Evolutionary conservation across 352 stramenopile genomes (phyloP).

Genomic region (Globisporangium middletonii): DNA sequence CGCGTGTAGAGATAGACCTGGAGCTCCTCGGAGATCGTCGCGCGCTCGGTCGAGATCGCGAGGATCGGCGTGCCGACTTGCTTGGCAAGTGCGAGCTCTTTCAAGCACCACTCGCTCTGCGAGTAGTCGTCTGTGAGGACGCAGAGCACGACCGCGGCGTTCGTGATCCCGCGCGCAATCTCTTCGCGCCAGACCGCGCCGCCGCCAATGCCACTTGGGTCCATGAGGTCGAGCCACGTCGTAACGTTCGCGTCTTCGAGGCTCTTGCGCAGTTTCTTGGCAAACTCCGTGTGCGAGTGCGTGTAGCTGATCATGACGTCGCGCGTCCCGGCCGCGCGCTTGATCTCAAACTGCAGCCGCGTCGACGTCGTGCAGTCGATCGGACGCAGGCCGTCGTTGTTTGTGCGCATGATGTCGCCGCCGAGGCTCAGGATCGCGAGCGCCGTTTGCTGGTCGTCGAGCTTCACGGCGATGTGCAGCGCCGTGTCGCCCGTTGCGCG

Average conservation of each 20-base stretch:
- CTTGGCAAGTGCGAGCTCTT: conserved; percentile 67
- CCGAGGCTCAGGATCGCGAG: conserved; percentile 52
- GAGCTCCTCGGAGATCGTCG: conserved; percentile 56
- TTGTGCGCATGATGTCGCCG: conserved; percentile 55
- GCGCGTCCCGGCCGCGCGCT: conserved; percentile 62
- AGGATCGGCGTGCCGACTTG: conserved; percentile 65
- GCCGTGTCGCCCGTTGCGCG: conserved; percentile 61
- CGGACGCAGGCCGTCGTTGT: conserved; percentile 57
- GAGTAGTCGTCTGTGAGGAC: conserved; percentile 73
- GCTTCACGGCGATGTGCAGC: conserved; percentile 75
- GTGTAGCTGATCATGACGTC: conserved; percentile 89
- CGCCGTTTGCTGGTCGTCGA: conserved; percentile 51
- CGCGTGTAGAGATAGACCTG: conserved; percentile 83
- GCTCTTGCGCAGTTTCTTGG: conserved; percentile 54
- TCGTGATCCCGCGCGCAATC: conserved; percentile 72
- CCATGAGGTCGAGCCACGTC: conserved; percentile 78
- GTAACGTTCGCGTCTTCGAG: conserved; percentile 73
- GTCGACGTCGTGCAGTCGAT: conserved; percentile 84
- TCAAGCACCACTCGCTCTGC: conserved; percentile 15
- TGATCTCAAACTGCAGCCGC: conserved; percentile 80
- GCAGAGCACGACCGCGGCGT: conserved; percentile 63
- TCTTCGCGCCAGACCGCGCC: conserved; percentile 78
- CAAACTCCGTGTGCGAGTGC: conserved; percentile 73
- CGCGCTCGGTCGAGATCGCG: conserved; percentile 55
- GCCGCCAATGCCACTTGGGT: conserved; percentile 75